Percentiles rank a stretch among this genome's conserved stretches.
Evolutionary conservation across 345 rosid species (phyloP).

Genomic region (Gynandropsis gynandra): DNA sequence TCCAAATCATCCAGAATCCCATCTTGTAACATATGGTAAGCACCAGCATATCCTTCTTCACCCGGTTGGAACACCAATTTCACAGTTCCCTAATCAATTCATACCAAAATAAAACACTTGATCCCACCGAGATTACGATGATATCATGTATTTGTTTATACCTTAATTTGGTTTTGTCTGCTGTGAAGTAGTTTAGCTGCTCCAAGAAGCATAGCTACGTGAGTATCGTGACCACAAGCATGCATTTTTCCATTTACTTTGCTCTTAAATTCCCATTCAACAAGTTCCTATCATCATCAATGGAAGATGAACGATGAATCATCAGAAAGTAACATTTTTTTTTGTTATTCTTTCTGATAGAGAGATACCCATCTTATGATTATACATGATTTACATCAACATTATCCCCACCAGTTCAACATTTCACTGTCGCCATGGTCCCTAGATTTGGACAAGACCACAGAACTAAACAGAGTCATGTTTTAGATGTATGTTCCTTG

Average conservation of each 20-base stretch:
- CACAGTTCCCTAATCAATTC: constrained; percentile 57
- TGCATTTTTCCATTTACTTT: constrained; percentile 65
- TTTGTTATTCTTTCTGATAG: neutral
- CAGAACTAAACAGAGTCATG: neutral
- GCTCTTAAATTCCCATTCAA: constrained; percentile 72
- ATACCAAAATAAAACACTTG: neutral
- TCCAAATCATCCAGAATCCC: constrained; percentile 44
- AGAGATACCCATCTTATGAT: too few species aligned
- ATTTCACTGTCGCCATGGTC: too few species aligned
- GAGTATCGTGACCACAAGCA: constrained; percentile 73
- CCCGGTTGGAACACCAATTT: constrained; percentile 81
- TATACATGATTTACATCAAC: too few species aligned
- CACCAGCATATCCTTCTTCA: constrained; percentile 66
- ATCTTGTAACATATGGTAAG: constrained; percentile 58
- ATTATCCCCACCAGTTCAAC: too few species aligned
- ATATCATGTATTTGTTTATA: neutral
- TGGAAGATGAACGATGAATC: neutral
- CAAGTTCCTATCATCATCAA: constrained; percentile 39
- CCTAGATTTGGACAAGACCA: neutral
- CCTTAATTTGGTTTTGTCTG: constrained; percentile 42
- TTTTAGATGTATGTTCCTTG: neutral
- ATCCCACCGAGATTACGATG: neutral
- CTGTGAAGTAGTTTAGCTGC: constrained; percentile 62
- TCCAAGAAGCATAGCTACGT: constrained; percentile 71
- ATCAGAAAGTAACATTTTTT: neutral